phyloP scores from a whole-genome alignment of 352 stramenopile genomes.

The Phytopythium chamaehyphon region DNA sequence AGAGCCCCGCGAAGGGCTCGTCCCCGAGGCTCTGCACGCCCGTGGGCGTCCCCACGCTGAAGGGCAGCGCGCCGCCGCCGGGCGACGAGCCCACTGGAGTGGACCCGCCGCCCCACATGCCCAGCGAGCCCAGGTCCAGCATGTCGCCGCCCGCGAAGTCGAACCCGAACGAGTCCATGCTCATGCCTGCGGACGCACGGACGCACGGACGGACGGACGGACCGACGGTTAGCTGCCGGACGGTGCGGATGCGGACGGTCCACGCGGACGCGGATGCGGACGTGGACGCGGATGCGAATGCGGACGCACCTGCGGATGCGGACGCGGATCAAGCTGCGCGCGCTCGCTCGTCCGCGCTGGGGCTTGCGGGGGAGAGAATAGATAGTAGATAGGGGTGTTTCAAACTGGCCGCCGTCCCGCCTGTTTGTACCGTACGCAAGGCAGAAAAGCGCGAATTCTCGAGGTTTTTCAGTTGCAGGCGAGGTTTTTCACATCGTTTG shows the following conservation, averaged over 20 bases:
- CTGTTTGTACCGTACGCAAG: too few species aligned
- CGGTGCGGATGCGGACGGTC: not conserved
- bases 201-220: not conserved
- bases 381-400: too few species aligned
- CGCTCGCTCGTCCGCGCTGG: not conserved
- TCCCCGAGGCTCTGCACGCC: slow-evolving; percentile 80
- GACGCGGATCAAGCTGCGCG: too few species aligned
- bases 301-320: too few species aligned
- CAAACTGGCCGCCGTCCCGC: too few species aligned
- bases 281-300: too few species aligned
- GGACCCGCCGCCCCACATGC: slow-evolving; percentile 57
- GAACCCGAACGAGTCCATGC: slow-evolving; percentile 85
- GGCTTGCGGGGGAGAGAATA: not conserved
- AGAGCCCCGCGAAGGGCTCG: slow-evolving; percentile 56
- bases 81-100: slow-evolving; percentile 71
- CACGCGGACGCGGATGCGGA: too few species aligned
- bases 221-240: not conserved
- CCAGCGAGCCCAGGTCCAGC: slow-evolving; percentile 69
- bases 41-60: slow-evolving; percentile 82
- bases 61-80: slow-evolving; percentile 41
- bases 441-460: too few species aligned
- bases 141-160: slow-evolving; percentile 73
- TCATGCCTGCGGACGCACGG: slow-evolving; percentile 1
- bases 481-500: too few species aligned
- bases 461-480: too few species aligned